phyloP scores from a whole-genome alignment of 2,329 filamentous ascomycete species.

The Phaeosphaeria sp. region DNA sequence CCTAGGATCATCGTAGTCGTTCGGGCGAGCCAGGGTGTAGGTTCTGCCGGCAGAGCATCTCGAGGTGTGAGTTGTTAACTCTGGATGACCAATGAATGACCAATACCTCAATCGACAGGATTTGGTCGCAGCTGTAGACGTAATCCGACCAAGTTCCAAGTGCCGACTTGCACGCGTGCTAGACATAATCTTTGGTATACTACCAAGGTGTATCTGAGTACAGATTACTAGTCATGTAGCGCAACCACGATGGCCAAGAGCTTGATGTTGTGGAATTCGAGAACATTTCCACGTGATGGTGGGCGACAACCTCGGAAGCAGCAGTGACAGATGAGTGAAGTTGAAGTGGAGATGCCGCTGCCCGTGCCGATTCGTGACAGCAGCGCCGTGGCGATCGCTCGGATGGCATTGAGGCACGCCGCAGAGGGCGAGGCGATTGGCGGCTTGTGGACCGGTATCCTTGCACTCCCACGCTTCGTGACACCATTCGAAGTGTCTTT shows the following conservation, averaged over 20 bases:
- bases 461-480: conserved; percentile 36
- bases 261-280: conserved; percentile 3
- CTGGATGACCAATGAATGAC: not conserved
- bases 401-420: conserved; percentile 17
- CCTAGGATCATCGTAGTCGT: not conserved
- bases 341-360: conserved; percentile 21
- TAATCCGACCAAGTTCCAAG: not conserved
- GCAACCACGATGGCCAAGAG: not conserved
- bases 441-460: conserved; percentile 28
- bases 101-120: not conserved
- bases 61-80: not conserved
- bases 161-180: not conserved
- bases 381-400: conserved; percentile 37
- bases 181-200: not conserved
- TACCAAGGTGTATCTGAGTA: not conserved
- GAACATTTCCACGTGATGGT: conserved; percentile 8
- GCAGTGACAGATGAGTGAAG: not conserved
- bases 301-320: conserved; percentile 17
- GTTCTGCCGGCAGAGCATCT: not conserved
- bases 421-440: not conserved
- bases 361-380: conserved; percentile 29
- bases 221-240: not conserved
- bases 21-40: not conserved
- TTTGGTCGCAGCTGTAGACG: not conserved
- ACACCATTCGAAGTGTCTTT: conserved; percentile 25